Percentiles rank a stretch among this genome's conserved stretches.
Evolutionary conservation across 2,329 filamentous ascomycete species (phyloP).

Genomic region (Pestalotiopsis sp.): DNA sequence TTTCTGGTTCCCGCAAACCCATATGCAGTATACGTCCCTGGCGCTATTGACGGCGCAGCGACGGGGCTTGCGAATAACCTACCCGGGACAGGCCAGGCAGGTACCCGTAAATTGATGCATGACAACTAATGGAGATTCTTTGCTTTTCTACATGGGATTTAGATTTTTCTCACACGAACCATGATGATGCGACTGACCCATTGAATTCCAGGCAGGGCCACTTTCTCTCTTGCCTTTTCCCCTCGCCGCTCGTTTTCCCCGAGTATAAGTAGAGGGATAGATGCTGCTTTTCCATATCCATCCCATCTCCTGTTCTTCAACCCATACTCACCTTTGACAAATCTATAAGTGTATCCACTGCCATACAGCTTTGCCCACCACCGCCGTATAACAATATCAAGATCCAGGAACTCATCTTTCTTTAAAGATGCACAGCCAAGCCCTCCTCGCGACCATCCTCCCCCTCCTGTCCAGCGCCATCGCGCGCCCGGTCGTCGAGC

Average conservation of each 20-base stretch:
- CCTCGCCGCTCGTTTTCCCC: not conserved
- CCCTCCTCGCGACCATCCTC: slow-evolving; percentile 17
- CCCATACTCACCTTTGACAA: not conserved
- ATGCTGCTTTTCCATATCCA: not conserved
- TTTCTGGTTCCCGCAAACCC: too few relatives aligned
- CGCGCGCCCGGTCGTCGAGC: slow-evolving; percentile 19
- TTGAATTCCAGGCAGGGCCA: not conserved
- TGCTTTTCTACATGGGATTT: not conserved
- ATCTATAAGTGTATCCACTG: not conserved
- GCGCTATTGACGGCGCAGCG: not conserved
- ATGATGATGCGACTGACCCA: not conserved
- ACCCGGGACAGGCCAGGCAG: not conserved
- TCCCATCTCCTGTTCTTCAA: not conserved
- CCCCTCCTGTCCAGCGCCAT: slow-evolving; percentile 18
- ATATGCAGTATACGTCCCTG: not conserved
- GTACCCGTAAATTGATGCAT: not conserved
- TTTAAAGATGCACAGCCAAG: slow-evolving; percentile 18
- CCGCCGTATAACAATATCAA: not conserved
- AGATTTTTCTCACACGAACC: not conserved
- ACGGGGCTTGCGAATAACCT: not conserved
- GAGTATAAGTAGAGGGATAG: not conserved
- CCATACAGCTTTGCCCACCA: not conserved
- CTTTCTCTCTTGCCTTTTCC: not conserved
- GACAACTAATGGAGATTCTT: not conserved
- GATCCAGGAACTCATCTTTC: not conserved